These are phyloP conservation scores for Gliomastix tumulicola DNA, from an alignment of 2,329 filamentous ascomycete genomes.

Conservation along the genomic window DNA sequence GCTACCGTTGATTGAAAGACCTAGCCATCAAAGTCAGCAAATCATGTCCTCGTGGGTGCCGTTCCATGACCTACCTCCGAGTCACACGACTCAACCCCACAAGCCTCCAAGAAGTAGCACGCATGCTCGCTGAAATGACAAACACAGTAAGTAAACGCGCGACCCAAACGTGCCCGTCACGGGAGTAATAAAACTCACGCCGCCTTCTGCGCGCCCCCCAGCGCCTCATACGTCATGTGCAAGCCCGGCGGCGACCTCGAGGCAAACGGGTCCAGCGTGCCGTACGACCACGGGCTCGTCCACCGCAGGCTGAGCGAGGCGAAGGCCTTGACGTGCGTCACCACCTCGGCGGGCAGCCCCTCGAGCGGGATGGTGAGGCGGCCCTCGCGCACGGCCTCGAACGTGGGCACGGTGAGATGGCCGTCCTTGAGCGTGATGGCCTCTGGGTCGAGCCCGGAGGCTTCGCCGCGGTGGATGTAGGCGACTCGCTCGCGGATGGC, in stretches of 20 bases:
- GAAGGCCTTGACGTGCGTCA: conserved; percentile 52
- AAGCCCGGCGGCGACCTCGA: conserved; percentile 74
- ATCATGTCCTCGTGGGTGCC: too few species aligned
- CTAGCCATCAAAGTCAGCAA: too few species aligned
- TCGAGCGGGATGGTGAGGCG: conserved; percentile 65
- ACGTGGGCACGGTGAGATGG: conserved; percentile 44
- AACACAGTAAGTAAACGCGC: too few species aligned
- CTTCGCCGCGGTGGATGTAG: conserved; percentile 63
- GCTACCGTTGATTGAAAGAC: too few species aligned
- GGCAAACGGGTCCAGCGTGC: conserved; percentile 60
- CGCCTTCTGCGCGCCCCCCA: conserved; percentile 4
- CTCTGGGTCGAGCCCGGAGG: conserved; percentile 56
- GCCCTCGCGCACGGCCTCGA: conserved; percentile 70
- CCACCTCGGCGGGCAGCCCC: conserved; percentile 66
- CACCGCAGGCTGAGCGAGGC: conserved; percentile 76
- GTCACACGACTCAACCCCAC: too few species aligned
- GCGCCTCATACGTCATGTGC: conserved; percentile 57
- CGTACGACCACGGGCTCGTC: conserved; percentile 53
- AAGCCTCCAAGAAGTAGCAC: too few species aligned
- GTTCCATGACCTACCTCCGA: too few species aligned
- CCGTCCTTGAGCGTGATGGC: conserved; percentile 50
- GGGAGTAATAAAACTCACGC: too few species aligned
- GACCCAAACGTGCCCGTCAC: too few species aligned
- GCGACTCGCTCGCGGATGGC: conserved; percentile 75
- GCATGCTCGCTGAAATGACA: too few species aligned